phyloP scores from a whole-genome alignment of 306 rosid genomes.

The Geum urbanum region DNA sequence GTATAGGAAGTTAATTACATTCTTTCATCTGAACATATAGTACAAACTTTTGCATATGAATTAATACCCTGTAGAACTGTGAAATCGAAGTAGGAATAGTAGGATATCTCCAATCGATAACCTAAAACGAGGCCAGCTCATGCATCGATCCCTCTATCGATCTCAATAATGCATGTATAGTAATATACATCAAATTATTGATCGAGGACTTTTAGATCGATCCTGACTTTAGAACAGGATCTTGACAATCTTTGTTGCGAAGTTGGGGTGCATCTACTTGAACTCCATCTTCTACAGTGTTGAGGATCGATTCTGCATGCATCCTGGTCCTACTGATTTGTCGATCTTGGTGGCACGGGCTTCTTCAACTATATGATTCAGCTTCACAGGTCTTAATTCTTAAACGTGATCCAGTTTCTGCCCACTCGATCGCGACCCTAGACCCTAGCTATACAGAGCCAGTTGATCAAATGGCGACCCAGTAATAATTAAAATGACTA shows the following conservation, averaged over 20 bases:
- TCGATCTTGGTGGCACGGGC: not conserved
- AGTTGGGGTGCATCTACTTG: conserved; percentile 3
- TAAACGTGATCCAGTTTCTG: not conserved
- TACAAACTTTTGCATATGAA: not conserved
- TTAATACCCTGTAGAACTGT: not conserved
- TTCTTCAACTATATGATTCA: not conserved
- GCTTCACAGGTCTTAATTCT: not conserved
- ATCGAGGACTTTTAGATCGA: not conserved
- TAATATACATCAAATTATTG: not conserved
- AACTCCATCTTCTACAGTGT: not conserved
- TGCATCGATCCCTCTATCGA: not conserved
- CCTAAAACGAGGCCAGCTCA: not conserved
- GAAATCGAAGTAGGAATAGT: not conserved
- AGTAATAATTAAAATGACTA: too few species aligned
- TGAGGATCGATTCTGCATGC: not conserved
- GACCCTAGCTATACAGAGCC: too few species aligned
- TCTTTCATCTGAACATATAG: not conserved
- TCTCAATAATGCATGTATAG: not conserved
- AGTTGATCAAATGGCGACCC: too few species aligned
- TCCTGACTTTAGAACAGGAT: not conserved
- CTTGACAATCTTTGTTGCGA: not conserved
- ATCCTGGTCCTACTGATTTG: not conserved
- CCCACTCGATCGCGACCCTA: not conserved
- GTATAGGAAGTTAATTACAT: not conserved
- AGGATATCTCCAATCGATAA: not conserved